phyloP scores from a whole-genome alignment of 768 basidiomycete genomes.

The Suillus subaureus region DNA sequence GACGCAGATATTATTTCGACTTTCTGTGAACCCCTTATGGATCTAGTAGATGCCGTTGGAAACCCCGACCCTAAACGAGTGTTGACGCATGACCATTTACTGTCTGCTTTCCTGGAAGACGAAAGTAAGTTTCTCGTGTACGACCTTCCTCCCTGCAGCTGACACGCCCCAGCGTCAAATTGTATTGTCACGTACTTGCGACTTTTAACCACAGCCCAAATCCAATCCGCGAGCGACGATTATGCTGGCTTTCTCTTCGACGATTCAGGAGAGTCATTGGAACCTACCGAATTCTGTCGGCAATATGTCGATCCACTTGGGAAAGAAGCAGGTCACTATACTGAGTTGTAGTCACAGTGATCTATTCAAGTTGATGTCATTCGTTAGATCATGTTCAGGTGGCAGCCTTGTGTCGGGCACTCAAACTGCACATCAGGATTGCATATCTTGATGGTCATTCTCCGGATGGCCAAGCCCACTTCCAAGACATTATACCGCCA shows the following conservation, averaged over 20 bases:
- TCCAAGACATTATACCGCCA: conserved; percentile 54
- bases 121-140: conserved; percentile 40
- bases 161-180: conserved; percentile 53
- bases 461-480: conserved; percentile 54
- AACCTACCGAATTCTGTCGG: conserved; percentile 77
- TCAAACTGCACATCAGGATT: conserved; percentile 68
- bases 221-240: conserved; percentile 60
- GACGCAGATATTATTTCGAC: conserved; percentile 72
- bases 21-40: conserved; percentile 66
- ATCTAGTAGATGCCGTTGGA: conserved; percentile 50
- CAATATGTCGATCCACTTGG: conserved; percentile 76
- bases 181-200: conserved; percentile 81
- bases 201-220: conserved; percentile 81
- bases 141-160: conserved; percentile 2
- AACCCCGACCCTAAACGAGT: conserved; percentile 36
- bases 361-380: conserved; percentile 1
- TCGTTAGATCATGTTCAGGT: conserved; percentile 78
- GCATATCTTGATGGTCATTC: conserved; percentile 80
- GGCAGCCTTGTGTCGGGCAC: conserved; percentile 68
- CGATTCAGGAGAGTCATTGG: conserved; percentile 34
- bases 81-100: conserved; percentile 41
- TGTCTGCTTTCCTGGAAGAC: conserved; percentile 55
- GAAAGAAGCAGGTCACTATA: conserved; percentile 67
- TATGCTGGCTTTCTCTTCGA: conserved; percentile 66
- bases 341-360: not conserved